Conservation (phyloP, 2,329 filamentous ascomycete genomes). For the Colletotrichum chlorophyti region DNA sequence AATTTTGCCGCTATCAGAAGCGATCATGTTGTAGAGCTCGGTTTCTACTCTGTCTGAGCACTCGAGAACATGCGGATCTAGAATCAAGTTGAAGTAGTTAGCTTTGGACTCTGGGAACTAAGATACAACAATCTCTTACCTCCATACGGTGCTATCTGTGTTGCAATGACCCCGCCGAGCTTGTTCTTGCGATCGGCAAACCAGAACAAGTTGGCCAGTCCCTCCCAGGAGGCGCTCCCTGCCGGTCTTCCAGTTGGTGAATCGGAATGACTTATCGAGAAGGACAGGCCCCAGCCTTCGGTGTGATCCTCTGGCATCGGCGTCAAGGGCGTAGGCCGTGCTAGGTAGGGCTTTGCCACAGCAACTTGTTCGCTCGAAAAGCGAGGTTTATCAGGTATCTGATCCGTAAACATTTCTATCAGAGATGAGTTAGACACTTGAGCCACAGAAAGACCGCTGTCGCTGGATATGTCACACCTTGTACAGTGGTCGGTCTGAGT, state of each 20-base stretch:
- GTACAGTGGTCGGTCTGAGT: neutral
- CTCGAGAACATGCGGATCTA: neutral
- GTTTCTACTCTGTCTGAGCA: neutral
- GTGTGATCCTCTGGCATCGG: neutral
- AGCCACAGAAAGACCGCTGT: neutral
- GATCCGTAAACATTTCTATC: slow-evolving; percentile 5
- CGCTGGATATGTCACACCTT: neutral
- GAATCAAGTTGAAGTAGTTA: no score
- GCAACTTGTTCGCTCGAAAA: neutral
- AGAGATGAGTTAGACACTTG: no score
- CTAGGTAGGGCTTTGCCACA: neutral
- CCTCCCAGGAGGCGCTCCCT: neutral
- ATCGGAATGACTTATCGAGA: neutral
- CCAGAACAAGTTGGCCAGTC: slow-evolving; percentile 2
- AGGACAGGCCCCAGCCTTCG: neutral
- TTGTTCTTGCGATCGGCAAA: neutral
- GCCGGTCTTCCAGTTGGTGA: neutral
- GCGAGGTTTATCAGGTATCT: neutral
- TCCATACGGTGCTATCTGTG: slow-evolving; percentile 1
- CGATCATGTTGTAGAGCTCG: neutral
- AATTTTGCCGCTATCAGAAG: no score
- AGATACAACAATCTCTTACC: neutral
- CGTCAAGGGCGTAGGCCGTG: neutral
- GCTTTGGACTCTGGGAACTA: no score
- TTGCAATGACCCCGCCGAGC: neutral